Percentiles rank a stretch among this genome's conserved stretches.
These are phyloP conservation scores for Furcasterigmium furcatum DNA, from an alignment of 2,329 filamentous ascomycete species.

Conservation along the genomic window DNA sequence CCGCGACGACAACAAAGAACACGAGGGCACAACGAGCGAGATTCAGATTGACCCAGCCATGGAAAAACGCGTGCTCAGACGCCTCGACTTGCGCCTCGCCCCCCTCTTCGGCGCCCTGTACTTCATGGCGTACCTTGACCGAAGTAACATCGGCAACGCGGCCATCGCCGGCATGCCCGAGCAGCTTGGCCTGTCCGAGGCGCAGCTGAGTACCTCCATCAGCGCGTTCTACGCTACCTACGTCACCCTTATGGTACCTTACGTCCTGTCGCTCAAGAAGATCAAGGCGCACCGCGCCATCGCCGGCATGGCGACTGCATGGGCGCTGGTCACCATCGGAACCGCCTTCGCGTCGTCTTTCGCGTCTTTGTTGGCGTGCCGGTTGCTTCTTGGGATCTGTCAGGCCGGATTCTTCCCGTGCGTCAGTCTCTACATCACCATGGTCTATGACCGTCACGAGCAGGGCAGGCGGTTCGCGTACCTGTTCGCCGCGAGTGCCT, in stretches of 20 bases:
- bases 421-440: slow-evolving; percentile 17
- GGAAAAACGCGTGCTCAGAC: not conserved
- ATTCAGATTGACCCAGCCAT: too few relatives aligned
- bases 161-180: slow-evolving; percentile 54
- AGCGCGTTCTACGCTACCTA: slow-evolving; percentile 58
- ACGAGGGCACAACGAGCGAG: too few relatives aligned
- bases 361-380: slow-evolving; percentile 1
- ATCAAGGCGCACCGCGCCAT: slow-evolving; percentile 1
- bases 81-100: not conserved
- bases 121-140: slow-evolving; percentile 20
- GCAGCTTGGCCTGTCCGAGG: slow-evolving; percentile 44
- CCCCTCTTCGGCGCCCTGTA: not conserved
- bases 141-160: slow-evolving; percentile 50
- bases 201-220: slow-evolving; percentile 56
- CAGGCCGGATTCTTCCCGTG: slow-evolving; percentile 19
- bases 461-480: slow-evolving; percentile 22
- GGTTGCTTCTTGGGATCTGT: slow-evolving; percentile 5
- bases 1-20: too few relatives aligned
- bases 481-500: slow-evolving; percentile 23
- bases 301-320: slow-evolving; percentile 2
- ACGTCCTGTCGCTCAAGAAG: slow-evolving; percentile 2
- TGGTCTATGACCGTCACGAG: slow-evolving; percentile 2
- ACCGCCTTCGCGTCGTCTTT: slow-evolving; percentile 5
- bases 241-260: too few relatives aligned
- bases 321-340: slow-evolving; percentile 6